Base-by-base conservation (phyloP, 2,329 filamentous ascomycete genomes). In the Nigrospora sphaerica region DNA sequence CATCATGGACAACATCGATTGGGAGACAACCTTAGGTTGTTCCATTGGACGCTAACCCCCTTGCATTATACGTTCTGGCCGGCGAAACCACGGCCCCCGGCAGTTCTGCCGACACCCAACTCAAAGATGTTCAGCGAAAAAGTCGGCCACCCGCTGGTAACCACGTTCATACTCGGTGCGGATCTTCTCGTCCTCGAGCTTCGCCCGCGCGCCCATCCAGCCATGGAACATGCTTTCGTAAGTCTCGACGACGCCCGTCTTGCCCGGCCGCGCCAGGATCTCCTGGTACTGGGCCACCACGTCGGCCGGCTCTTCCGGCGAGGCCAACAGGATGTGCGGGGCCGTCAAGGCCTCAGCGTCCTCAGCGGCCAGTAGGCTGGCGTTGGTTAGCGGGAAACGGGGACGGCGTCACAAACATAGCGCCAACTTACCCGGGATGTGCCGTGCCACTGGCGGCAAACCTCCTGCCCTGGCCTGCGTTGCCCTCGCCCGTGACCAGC, bases 191-290 rank as follows among this genome's bases (percentile, higher is more conserved):
- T 73, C 62, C 12, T 68, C 62, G 12, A 79, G 56, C 43, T 78
- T 62, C 1, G 71, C 66, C 19, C 76, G 62, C 1, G 76, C 74
- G 7, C 73, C 74, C 77, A 80, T 80, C 73, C 74, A 81, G n/a
- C 77, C 77, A 54, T 80, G 77, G 54, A 69, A 67, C 68, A 77
- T 77, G 43, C 61, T 69, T 1, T 48, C 44, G 52, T 75, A 80
- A 1, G 65, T 76, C 55, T 77, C 72, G 13, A 78, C 68, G 47
- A 71, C 56, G 14, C 71, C 65, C 1, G 56, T 59, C 45, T 66
- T 64, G 7, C 57, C 69, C 10, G 64, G 62, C n/a, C 60, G 66
- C 35, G 63, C 62, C 19, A 79, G 52, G 7, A 69, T 63, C 39
- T 66, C 57, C 47, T 67, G 62, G 53, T 73, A 76, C 38, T 65